Evolutionary conservation across 495 filamentous ascomycete genomes (phyloP).

Genomic region (Tuber umbilicatum): DNA sequence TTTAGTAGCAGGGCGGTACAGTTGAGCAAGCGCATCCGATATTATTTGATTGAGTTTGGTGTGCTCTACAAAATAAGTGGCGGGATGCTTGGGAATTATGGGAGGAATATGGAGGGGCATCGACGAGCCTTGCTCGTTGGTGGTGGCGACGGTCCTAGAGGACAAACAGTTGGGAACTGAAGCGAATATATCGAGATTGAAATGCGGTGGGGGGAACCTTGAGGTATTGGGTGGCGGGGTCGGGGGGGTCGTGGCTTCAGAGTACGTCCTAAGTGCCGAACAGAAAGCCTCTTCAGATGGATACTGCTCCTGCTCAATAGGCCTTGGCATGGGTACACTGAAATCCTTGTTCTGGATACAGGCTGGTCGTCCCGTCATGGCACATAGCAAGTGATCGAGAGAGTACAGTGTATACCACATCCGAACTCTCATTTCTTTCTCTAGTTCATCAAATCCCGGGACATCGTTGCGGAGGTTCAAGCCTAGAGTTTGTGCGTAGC

Average conservation of each 20-base stretch:
- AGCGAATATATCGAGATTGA: constrained; percentile 4
- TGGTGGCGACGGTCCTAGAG: constrained; percentile 20
- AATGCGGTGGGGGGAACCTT: constrained; percentile 1
- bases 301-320: constrained; percentile 51
- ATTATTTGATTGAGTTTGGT: constrained; percentile 45
- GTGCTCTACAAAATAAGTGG: constrained; percentile 40
- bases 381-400: constrained; percentile 53
- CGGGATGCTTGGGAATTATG: constrained; percentile 21
- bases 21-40: constrained; percentile 51
- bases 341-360: constrained; percentile 52
- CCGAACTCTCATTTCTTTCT: constrained; percentile 54
- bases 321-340: constrained; percentile 52
- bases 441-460: constrained; percentile 46
- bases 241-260: constrained; percentile 16
- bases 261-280: constrained; percentile 30
- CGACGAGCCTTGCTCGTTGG: constrained; percentile 9
- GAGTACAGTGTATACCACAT: constrained; percentile 59
- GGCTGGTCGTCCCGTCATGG: constrained; percentile 57
- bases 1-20: constrained; percentile 55
- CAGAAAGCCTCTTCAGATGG: constrained; percentile 28
- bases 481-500: constrained; percentile 55
- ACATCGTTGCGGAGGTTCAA: constrained; percentile 56
- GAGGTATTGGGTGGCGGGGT: constrained; percentile 10
- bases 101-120: constrained; percentile 14
- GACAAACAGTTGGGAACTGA: constrained; percentile 19